These are phyloP conservation scores for Retiboletus flavoniger DNA, from an alignment of 1,284 basidiomycete species.

Conservation along the genomic window DNA sequence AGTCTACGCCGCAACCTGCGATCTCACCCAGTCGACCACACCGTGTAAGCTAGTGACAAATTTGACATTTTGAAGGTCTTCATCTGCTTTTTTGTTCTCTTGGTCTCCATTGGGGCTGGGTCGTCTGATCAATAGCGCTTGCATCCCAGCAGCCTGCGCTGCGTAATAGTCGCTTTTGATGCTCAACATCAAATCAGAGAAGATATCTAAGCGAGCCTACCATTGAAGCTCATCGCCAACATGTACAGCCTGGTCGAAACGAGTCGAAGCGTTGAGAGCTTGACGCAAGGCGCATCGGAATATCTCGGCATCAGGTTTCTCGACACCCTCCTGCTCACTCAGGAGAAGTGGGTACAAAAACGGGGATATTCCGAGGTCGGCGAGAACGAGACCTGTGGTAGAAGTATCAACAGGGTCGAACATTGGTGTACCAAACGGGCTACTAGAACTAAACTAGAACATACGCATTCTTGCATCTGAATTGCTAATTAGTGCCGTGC, in stretches of 20 bases:
- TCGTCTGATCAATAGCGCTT: slow-evolving; percentile 57
- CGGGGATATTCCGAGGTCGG: slow-evolving; percentile 53
- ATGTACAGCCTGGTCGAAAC: slow-evolving; percentile 53
- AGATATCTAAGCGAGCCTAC: slow-evolving; percentile 38
- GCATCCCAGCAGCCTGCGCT: slow-evolving; percentile 56
- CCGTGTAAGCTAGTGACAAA: slow-evolving; percentile 44
- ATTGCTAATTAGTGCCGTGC: slow-evolving; percentile 66
- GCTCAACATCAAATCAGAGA: slow-evolving; percentile 8
- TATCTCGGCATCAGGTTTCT: slow-evolving; percentile 64
- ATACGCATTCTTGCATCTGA: slow-evolving; percentile 67
- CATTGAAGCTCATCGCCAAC: slow-evolving; percentile 69
- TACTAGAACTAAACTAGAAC: slow-evolving; percentile 39
- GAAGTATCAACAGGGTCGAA: slow-evolving; percentile 2
- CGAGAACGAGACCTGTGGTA: slow-evolving; percentile 49
- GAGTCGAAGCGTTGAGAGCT: slow-evolving; percentile 27
- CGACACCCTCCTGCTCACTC: slow-evolving; percentile 63
- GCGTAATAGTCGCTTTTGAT: slow-evolving; percentile 65
- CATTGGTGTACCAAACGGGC: not conserved
- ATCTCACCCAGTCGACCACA: slow-evolving; percentile 37
- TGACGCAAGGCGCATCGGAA: slow-evolving; percentile 48
- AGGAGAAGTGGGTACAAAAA: slow-evolving; percentile 55
- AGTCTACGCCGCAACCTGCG: slow-evolving; percentile 8
- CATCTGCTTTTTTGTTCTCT: slow-evolving; percentile 45
- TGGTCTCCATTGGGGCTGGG: slow-evolving; percentile 47
- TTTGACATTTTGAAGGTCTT: slow-evolving; percentile 39